A percentile compares a stretch with the other conserved stretches of the same genome.
These are phyloP conservation scores for Pythium plurisporium DNA, from an alignment of 352 stramenopile genomes.

Conservation along the genomic window DNA sequence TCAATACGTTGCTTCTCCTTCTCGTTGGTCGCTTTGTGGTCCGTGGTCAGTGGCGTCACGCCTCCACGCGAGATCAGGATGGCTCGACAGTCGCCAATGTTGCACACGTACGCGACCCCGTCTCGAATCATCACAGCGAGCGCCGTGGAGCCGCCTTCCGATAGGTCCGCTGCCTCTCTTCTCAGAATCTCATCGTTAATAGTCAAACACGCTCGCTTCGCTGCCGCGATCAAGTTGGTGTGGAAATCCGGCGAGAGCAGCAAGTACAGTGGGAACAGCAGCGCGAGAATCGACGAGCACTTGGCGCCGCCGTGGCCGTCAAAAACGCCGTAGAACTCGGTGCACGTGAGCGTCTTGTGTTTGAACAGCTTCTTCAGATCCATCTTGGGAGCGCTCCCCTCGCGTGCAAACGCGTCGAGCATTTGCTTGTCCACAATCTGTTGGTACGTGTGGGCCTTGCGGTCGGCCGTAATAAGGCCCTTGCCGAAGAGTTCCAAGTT, in stretches of 20 bases:
- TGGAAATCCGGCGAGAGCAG: slow-evolving; percentile 46
- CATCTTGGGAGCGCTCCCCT: slow-evolving; percentile 34
- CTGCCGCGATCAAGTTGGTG: slow-evolving; percentile 34
- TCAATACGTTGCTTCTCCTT: slow-evolving; percentile 67
- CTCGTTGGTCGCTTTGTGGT: slow-evolving; percentile 72
- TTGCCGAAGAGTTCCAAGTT: slow-evolving; percentile 58
- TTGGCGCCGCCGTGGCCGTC: slow-evolving; percentile 64
- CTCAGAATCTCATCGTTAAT: slow-evolving; percentile 73
- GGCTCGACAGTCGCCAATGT: slow-evolving; percentile 75
- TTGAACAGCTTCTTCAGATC: slow-evolving; percentile 36
- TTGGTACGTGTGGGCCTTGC: slow-evolving; percentile 22
- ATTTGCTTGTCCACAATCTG: slow-evolving; percentile 30
- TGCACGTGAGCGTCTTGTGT: slow-evolving; percentile 29
- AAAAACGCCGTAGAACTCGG: slow-evolving; percentile 71
- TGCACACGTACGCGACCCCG: slow-evolving; percentile 49
- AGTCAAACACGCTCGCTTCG: slow-evolving; percentile 37
- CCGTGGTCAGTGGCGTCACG: slow-evolving; percentile 50
- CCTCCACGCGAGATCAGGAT: slow-evolving; percentile 45
- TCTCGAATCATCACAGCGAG: slow-evolving; percentile 56
- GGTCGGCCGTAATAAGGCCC: slow-evolving; percentile 40
- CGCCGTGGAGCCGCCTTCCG: slow-evolving; percentile 56
- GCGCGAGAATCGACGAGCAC: slow-evolving; percentile 55
- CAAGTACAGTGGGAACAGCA: slow-evolving; percentile 70
- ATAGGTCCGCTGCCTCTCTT: slow-evolving; percentile 39
- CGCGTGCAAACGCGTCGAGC: slow-evolving; percentile 47